phyloP scores from a whole-genome alignment of 805 yeast species.

The Kluyveromyces aestuarii region DNA sequence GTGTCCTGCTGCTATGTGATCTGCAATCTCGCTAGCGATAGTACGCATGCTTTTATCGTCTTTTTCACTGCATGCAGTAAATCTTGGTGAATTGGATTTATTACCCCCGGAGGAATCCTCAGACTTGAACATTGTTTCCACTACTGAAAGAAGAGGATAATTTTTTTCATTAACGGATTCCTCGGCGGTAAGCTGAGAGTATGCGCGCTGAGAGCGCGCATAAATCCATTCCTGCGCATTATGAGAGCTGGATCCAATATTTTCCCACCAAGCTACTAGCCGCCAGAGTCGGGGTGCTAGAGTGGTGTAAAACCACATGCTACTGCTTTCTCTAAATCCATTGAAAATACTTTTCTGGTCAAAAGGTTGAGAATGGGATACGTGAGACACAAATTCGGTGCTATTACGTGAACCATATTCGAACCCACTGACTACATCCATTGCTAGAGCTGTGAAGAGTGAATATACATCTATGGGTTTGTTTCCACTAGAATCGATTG shows the following conservation, averaged over 20 bases:
- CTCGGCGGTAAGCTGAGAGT: too few species aligned
- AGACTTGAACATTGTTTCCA: too few species aligned
- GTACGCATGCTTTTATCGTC: slow-evolving; percentile 1
- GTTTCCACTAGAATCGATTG: slow-evolving; percentile 13
- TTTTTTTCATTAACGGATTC: too few species aligned
- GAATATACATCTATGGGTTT: slow-evolving; percentile 45
- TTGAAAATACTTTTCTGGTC: slow-evolving; percentile 27
- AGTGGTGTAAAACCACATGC: slow-evolving; percentile 61
- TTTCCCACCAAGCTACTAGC: slow-evolving; percentile 34
- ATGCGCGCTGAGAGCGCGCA: slow-evolving; percentile 19
- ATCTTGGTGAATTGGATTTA: too few species aligned
- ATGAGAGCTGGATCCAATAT: slow-evolving; percentile 31
- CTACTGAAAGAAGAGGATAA: too few species aligned
- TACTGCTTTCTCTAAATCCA: slow-evolving; percentile 40
- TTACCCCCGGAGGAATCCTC: too few species aligned
- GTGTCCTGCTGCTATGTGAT: slow-evolving; percentile 71
- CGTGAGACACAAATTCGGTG: slow-evolving; percentile 34
- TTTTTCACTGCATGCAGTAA: too few species aligned
- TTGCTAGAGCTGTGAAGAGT: slow-evolving; percentile 61
- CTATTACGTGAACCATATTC: slow-evolving; percentile 46
- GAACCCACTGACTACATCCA: slow-evolving; percentile 58
- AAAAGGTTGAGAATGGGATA: slow-evolving; percentile 1
- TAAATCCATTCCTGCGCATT: slow-evolving; percentile 39
- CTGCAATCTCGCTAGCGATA: slow-evolving; percentile 43
- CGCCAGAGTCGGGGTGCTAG: slow-evolving; percentile 45